A percentile compares a stretch with the other conserved stretches of the same genome.
Evolutionary conservation across 371 early-diverging fungal species (phyloP).

Genomic region (Lichtheimia ramosa): DNA sequence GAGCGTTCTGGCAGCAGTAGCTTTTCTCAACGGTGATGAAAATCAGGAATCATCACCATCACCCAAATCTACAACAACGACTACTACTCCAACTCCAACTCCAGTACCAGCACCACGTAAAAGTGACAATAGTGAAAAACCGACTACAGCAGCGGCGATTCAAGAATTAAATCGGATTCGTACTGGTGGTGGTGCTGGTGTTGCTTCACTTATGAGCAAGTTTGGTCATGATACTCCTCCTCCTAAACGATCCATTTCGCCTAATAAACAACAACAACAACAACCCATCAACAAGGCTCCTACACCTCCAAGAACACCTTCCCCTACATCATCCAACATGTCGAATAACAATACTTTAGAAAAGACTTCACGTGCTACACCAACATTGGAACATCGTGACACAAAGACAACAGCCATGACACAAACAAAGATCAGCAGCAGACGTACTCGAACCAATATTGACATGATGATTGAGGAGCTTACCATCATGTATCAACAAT

Average conservation of each 20-base stretch:
- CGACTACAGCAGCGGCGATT: constrained; percentile 10
- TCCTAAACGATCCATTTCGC: background rate
- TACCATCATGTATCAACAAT: constrained; percentile 19
- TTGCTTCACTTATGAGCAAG: constrained; percentile 22
- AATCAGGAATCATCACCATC: no score
- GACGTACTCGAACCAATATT: background rate
- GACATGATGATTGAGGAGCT: constrained; percentile 27
- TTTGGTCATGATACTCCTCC: constrained; percentile 13
- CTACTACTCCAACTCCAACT: no score
- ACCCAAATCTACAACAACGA: no score
- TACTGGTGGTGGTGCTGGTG: constrained; percentile 13
- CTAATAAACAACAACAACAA: background rate
- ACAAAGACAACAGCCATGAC: no score
- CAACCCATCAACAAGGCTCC: background rate
- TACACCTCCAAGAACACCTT: no score
- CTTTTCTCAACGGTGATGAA: constrained; percentile 27
- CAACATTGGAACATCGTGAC: background rate
- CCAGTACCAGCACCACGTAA: no score
- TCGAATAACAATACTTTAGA: no score
- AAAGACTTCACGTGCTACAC: background rate
- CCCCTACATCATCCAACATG: background rate
- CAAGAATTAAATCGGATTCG: constrained; percentile 13
- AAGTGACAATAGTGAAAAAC: background rate
- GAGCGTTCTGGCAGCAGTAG: constrained; percentile 45
- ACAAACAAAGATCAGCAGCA: no score